Conservation (phyloP, 306 rosid species). For the Begonia peltatifolia region DNA sequence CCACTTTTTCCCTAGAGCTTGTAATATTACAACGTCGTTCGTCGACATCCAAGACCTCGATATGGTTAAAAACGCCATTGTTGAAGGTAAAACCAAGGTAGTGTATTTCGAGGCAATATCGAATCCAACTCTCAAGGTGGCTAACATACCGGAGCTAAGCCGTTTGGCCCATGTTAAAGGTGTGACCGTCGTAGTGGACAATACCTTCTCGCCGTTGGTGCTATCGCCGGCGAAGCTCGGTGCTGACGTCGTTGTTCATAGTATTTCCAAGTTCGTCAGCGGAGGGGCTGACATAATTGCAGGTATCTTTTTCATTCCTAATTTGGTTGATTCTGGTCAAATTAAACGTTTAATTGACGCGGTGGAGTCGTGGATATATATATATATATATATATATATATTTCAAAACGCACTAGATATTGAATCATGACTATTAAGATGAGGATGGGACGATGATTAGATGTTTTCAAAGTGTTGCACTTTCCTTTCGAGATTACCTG, state of each 20-base stretch:
- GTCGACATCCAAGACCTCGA: constrained; percentile 44
- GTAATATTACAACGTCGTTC: constrained; percentile 44
- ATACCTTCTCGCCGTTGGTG: constrained; percentile 85
- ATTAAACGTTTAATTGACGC: too few species aligned
- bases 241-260: constrained; percentile 82
- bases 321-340: too few species aligned
- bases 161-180: constrained; percentile 47
- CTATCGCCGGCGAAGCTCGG: constrained; percentile 73
- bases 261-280: constrained; percentile 85
- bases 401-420: too few species aligned
- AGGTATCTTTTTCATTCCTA: constrained; percentile 21
- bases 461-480: too few species aligned
- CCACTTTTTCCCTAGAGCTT: constrained; percentile 52
- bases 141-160: constrained; percentile 55
- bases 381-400: too few species aligned
- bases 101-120: constrained; percentile 60
- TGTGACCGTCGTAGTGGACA: constrained; percentile 78
- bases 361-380: too few species aligned
- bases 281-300: constrained; percentile 97
- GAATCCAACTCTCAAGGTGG: constrained; percentile 65
- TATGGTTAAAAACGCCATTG: constrained; percentile 37
- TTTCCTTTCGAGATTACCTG: too few species aligned
- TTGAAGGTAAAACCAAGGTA: constrained; percentile 56
- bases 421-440: too few species aligned
- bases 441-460: too few species aligned